Conservation (phyloP, 1,139 yeast genomes). For the Candida pseudoviswanathii region DNA sequence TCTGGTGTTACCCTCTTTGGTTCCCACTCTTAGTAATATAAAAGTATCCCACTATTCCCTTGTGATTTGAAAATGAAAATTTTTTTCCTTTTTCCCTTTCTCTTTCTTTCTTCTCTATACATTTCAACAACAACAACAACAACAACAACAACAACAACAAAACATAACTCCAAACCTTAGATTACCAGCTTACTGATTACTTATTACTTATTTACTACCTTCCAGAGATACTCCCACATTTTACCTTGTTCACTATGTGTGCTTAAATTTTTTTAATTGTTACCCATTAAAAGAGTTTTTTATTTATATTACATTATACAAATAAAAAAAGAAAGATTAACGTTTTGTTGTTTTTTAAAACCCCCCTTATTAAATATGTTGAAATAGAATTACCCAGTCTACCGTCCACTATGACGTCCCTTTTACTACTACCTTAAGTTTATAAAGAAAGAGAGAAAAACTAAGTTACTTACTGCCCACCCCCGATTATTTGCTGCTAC, state of each 20-base stretch:
- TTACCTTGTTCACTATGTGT: conserved; percentile 29
- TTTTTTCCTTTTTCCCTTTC: conserved; percentile 7
- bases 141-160: conserved; percentile 18
- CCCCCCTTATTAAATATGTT: conserved; percentile 23
- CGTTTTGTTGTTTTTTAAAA: conserved; percentile 8
- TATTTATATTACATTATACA: conserved; percentile 1
- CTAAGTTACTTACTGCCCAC: neutral
- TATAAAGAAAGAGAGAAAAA: conserved; percentile 1
- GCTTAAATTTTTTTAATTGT: conserved; percentile 29
- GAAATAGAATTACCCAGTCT: conserved; percentile 22
- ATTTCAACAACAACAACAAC: conserved; percentile 16
- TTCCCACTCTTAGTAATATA: neutral
- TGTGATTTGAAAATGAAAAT: conserved; percentile 10
- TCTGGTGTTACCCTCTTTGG: neutral
- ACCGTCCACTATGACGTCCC: conserved; percentile 38
- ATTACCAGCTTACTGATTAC: conserved; percentile 9
- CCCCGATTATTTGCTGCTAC: conserved; percentile 4
- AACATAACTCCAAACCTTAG: conserved; percentile 6
- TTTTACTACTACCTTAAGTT: conserved; percentile 8
- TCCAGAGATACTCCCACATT: conserved; percentile 14
- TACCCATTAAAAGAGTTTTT: conserved; percentile 10
- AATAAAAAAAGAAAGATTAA: conserved; percentile 4
- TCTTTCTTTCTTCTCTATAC: conserved; percentile 12
- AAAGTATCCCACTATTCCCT: neutral
- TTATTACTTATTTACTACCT: conserved; percentile 12